Evolutionary conservation across 78 protist genomes (phyloP), one percentile per base, ranked within the genome.

Genomic region (Planoprotostelium fungivorum): DNA sequence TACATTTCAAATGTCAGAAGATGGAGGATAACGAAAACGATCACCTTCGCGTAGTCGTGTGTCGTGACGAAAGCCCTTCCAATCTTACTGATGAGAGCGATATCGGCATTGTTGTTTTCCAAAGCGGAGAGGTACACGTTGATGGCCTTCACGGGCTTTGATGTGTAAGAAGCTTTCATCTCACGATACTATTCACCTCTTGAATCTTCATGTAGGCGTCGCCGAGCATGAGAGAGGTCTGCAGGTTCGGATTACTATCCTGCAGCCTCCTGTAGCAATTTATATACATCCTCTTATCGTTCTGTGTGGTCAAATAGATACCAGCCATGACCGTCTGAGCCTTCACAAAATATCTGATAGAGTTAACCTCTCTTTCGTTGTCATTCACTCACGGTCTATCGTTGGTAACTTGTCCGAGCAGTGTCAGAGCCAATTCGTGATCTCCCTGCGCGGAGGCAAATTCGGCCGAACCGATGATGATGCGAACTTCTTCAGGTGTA

Each of bases 51-150:
- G 87, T 85, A 96, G 85, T 91, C 94, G 90, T 96, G 96, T 9
- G 97, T 91, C 23, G 84, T n/a, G 84, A 96, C 95, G 38, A 94
- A 85, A 23, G 96, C 94, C 28, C 0, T 0, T 5, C 97, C 97
- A 31, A 96, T 92, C 91, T 90, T 89, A 29, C 38, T 9, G 37
- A 94, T 91, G 37, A 96, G 89, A 35, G 34, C n/a, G 10, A 90
- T n/a, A 29, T 94, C 87, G 38, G 25, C 84, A 25, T 91, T 92
- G 1, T 85, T 34, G 29, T 34, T 0, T 37, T 36, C 37, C 35
- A 91, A 88, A 9, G 95, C 97, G 1, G 0, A 0, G 73, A 91
- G 93, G 87, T 88, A 94, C 28, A 88, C 88, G 34, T 10, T 10
- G 86, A 94, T 90, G 84, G 97, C 96, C 83, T 38, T 34, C n/a